Conservation (phyloP, 2,329 filamentous ascomycete species). For the Periconia macrospinosa region DNA sequence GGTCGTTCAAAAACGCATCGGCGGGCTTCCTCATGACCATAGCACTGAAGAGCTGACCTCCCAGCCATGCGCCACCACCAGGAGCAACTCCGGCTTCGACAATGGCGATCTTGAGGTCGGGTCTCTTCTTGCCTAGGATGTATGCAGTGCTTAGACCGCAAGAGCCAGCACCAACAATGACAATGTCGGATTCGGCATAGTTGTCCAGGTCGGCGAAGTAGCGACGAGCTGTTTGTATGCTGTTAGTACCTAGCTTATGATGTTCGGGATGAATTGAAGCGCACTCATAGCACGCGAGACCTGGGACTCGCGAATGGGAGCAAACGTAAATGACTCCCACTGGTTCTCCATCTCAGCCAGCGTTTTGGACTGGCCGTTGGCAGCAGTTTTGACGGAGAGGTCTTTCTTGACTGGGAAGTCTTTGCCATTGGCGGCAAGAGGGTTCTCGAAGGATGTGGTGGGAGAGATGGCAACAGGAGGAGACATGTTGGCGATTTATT, state of each 20-base stretch:
- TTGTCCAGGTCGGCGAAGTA: conserved; percentile 89
- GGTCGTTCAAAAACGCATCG: conserved; percentile 77
- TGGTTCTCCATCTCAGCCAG: conserved; percentile 70
- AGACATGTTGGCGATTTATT: conserved; percentile 61
- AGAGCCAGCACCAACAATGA: conserved; percentile 88
- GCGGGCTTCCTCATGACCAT: conserved; percentile 96
- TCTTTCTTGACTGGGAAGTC: conserved; percentile 38
- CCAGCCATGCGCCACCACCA: conserved; percentile 85
- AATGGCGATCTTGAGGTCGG: conserved; percentile 89
- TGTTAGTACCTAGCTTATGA: background rate
- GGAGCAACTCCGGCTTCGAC: conserved; percentile 86
- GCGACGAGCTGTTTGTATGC: conserved; percentile 58
- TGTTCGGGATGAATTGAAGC: background rate
- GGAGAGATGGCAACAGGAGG: conserved; percentile 64
- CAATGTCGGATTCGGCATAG: conserved; percentile 90
- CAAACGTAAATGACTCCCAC: conserved; percentile 82
- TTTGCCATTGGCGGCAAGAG: conserved; percentile 40
- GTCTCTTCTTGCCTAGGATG: conserved; percentile 78
- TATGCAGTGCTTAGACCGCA: conserved; percentile 87
- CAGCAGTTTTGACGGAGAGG: conserved; percentile 52
- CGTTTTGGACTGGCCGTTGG: conserved; percentile 53
- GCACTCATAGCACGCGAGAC: conserved; percentile 85
- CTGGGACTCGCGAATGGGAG: conserved; percentile 86
- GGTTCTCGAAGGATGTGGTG: conserved; percentile 51
- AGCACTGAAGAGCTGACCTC: conserved; percentile 90